Percentiles rank a stretch among this genome's conserved stretches.
Evolutionary conservation across 306 rosid genomes (phyloP).

Genomic region (Ormosia semicastrata): DNA sequence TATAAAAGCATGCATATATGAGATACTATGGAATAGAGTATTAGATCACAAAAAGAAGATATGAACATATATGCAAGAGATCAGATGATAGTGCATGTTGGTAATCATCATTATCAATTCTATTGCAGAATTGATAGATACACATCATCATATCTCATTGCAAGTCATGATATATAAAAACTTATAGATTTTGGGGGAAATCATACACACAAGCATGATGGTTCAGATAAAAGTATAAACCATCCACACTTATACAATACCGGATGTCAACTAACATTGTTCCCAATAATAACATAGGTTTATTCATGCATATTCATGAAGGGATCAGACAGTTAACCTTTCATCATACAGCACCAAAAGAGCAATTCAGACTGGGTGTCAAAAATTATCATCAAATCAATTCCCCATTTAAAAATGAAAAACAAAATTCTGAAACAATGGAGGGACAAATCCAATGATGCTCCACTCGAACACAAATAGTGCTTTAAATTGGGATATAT

Average conservation of each 20-base stretch:
- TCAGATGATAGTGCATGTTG: constrained; percentile 68
- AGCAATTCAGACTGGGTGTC: constrained; percentile 14
- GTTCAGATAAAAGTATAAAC: neutral
- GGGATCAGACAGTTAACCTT: too few species aligned
- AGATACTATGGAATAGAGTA: neutral
- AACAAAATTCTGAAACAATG: neutral
- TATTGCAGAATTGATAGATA: constrained; percentile 50
- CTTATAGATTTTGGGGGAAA: neutral
- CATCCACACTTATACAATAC: too few species aligned
- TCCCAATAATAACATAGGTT: neutral
- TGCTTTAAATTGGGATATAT: neutral
- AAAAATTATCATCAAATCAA: constrained; percentile 12
- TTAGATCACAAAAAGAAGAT: neutral
- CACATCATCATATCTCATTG: constrained; percentile 45
- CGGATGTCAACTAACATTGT: too few species aligned
- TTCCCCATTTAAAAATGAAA: neutral
- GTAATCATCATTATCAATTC: constrained; percentile 50
- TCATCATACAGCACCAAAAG: too few species aligned
- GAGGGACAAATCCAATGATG: neutral
- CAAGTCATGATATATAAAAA: neutral
- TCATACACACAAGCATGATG: neutral
- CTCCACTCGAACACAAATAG: neutral
- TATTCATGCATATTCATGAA: neutral
- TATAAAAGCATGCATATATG: neutral
- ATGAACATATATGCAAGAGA: constrained; percentile 3